Evolutionary conservation across 345 rosid species (phyloP).

Genomic region (Syzygium grande): DNA sequence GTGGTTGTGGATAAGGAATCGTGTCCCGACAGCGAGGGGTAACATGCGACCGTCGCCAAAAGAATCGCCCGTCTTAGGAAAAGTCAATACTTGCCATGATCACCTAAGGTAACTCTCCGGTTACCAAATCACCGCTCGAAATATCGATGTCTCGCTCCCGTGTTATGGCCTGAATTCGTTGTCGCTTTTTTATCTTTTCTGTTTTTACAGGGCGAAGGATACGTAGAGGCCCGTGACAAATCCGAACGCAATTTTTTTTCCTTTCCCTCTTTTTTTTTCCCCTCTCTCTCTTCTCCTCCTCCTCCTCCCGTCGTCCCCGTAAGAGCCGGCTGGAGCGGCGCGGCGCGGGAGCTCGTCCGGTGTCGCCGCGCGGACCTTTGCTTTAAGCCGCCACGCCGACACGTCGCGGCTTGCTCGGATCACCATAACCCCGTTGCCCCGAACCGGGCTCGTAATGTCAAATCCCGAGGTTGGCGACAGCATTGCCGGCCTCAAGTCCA

Average conservation of each 20-base stretch:
- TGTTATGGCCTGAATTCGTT: background rate
- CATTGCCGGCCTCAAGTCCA: background rate
- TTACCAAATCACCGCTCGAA: too few relatives aligned
- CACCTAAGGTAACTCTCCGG: too few relatives aligned
- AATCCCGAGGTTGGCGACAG: rapidly evolving
- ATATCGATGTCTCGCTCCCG: too few relatives aligned
- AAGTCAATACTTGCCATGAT: background rate
- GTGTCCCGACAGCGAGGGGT: background rate
- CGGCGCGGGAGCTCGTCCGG: background rate
- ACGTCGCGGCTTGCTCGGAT: rapidly evolving
- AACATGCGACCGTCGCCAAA: background rate
- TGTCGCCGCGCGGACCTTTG: background rate
- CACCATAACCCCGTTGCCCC: background rate
- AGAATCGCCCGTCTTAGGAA: background rate
- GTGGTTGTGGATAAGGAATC: background rate
- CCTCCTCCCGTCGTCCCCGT: rapidly evolving
- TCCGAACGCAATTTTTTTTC: background rate
- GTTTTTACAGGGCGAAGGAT: rapidly evolving
- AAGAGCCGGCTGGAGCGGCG: background rate
- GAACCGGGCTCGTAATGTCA: background rate
- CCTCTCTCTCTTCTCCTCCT: rapidly evolving
- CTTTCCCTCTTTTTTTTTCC: rapidly evolving
- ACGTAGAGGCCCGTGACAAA: too few relatives aligned
- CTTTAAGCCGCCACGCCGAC: too few relatives aligned
- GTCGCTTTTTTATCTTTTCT: too few relatives aligned